These are phyloP conservation scores for Apiospora rasikravindrae DNA, from an alignment of 2,329 filamentous ascomycete species.

Conservation along the genomic window DNA sequence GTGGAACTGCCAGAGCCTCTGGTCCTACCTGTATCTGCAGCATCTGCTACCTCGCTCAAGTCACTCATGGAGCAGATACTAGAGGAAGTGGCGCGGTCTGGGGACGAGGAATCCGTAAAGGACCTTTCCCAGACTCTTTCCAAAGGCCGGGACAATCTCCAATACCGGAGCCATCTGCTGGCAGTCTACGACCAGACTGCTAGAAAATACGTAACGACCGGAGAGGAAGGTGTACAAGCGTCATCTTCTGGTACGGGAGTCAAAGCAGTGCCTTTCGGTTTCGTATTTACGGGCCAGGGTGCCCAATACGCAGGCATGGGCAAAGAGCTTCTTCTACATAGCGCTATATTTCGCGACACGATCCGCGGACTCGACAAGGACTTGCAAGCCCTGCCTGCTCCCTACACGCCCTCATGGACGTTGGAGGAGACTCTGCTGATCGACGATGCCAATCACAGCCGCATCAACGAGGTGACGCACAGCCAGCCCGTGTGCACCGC, in stretches of 20 bases:
- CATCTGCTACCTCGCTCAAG: not conserved
- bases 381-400: not conserved
- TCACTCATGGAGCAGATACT: not conserved
- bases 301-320: not conserved
- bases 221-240: not conserved
- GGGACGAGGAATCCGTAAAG: not conserved
- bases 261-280: conserved; percentile 24
- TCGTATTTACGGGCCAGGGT: conserved; percentile 42
- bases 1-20: not conserved
- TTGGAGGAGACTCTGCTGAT: not conserved
- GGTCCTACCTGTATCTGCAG: not conserved
- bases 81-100: not conserved
- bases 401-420: not conserved
- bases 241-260: too few relatives aligned
- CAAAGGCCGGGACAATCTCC: not conserved
- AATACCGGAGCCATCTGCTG: not conserved
- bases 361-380: not conserved
- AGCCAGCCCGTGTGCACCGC: conserved; percentile 47
- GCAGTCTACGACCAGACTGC: not conserved
- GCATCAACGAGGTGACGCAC: not conserved
- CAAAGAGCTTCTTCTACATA: not conserved
- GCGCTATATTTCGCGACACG: not conserved
- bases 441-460: not conserved
- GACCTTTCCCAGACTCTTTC: not conserved
- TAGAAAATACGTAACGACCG: not conserved